Evolutionary conservation across 176 grass and related monocot genomes (phyloP), one percentile per base, ranked within the genome.

Genomic region (Carex pumila): DNA sequence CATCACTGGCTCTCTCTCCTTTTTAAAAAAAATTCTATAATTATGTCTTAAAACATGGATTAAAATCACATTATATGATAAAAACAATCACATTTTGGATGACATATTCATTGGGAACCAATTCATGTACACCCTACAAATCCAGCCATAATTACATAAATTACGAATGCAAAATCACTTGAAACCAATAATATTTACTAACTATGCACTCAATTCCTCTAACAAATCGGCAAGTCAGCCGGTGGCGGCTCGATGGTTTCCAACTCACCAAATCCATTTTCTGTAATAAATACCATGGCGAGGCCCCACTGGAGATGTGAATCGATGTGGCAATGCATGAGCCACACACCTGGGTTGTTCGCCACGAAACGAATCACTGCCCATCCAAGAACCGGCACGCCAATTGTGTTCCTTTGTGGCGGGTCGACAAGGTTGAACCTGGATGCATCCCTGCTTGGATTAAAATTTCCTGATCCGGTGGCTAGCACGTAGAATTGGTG

Each of bases 271-370:
- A 86, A 87, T 11, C 94, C 94, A 61, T 96, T 88, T 64, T 91
- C 91, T 45, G 89, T 89, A 7, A 90, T 63, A 82, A 96, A 93
- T 17, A 87, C 91, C 94, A 96, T 96, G 0, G 94, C 94, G 71
- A 93, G 66, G 58, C 94, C 94, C 91, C 89, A 89, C 0, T 49
- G 66, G 15, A 96, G 90, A 86, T 96, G 94, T 61, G 91, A 74
- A 74, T 96, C 94, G 14, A 96, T 85, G 79, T 96, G 94, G 87
- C 94, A 96, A 69, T 96, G 91, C 91, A 93, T 85, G 81, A 96
- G 76, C 94, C 91, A 96, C 54, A 96, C 87, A 15, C 91, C 94
- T 0, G 94, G 91, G 89, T 93, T 96, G 67, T 96, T 84, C 19
- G 91, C 91, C 9, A 91, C 84, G 78, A 96, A 96, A 65, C 91